Evolutionary conservation across 805 yeast genomes (phyloP).

Genomic region (Candida andamanensis): DNA sequence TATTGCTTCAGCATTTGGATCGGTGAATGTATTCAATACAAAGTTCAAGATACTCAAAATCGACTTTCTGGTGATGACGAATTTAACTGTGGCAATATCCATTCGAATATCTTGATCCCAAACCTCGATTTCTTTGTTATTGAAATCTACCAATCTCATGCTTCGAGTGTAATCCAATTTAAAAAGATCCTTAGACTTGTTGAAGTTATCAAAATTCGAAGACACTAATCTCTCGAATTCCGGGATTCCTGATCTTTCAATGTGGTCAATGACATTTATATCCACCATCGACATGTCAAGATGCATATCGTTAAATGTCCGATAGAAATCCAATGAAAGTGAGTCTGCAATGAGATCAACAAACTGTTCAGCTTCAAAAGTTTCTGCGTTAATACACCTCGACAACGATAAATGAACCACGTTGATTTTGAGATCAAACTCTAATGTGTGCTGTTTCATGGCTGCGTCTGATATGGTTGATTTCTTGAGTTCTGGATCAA

Average conservation of each 20-base stretch:
- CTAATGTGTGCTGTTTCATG: constrained; percentile 57
- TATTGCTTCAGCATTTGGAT: constrained; percentile 61
- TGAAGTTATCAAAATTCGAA: constrained; percentile 40
- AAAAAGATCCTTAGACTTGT: constrained; percentile 42
- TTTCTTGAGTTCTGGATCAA: constrained; percentile 4
- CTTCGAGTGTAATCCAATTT: constrained; percentile 52
- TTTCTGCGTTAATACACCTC: constrained; percentile 59
- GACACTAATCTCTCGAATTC: constrained; percentile 69
- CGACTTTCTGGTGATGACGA: constrained; percentile 73
- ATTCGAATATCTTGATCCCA: constrained; percentile 74
- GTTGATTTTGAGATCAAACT: constrained; percentile 67
- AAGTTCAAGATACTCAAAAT: constrained; percentile 75
- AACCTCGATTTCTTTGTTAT: constrained; percentile 53
- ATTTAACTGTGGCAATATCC: constrained; percentile 70
- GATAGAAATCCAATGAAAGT: constrained; percentile 55
- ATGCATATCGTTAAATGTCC: constrained; percentile 55
- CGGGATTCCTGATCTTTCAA: constrained; percentile 54
- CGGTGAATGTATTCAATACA: constrained; percentile 80
- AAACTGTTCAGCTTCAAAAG: constrained; percentile 60
- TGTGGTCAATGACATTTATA: constrained; percentile 67
- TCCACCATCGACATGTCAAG: constrained; percentile 62
- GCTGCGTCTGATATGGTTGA: constrained; percentile 11
- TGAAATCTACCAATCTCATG: constrained; percentile 54
- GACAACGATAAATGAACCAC: constrained; percentile 55
- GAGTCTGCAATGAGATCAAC: constrained; percentile 69